Conservation (phyloP, 257 asterid species). For the Oldenlandia corymbosa region DNA sequence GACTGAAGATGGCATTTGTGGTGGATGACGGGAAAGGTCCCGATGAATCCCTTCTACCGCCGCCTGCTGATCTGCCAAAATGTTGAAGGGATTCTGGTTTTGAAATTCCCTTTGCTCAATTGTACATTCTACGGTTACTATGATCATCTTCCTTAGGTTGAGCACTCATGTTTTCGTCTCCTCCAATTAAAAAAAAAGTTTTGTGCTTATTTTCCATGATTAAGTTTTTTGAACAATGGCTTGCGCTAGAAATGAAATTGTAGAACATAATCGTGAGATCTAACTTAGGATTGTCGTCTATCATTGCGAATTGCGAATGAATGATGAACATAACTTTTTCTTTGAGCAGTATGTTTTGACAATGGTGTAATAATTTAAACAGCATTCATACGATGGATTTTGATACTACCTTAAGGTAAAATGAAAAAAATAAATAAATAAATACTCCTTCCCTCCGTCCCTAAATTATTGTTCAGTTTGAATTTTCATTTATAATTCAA, state of each 20-base stretch:
- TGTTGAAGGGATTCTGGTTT: constrained; percentile 23
- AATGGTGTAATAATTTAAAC: too few species aligned
- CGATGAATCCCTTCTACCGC: constrained; percentile 45
- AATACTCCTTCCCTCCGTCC: too few species aligned
- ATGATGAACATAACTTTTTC: not conserved
- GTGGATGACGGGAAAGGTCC: constrained; percentile 62
- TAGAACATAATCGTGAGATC: not conserved
- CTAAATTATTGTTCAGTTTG: too few species aligned
- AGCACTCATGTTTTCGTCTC: too few species aligned
- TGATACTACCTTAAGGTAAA: too few species aligned
- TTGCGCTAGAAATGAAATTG: not conserved
- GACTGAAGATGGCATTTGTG: constrained; percentile 66
- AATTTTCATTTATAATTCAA: too few species aligned
- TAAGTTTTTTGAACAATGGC: not conserved
- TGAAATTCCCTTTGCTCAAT: not conserved
- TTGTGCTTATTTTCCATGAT: not conserved
- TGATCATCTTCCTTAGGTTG: not conserved
- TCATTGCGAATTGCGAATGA: not conserved
- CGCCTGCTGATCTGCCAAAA: constrained; percentile 54
- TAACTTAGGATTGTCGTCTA: not conserved
- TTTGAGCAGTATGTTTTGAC: not conserved
- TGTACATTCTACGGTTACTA: not conserved
- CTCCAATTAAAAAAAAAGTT: too few species aligned
- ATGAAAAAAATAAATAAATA: too few species aligned
- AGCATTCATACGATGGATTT: too few species aligned